Evolutionary conservation across 1,139 yeast species (phyloP).

Genomic region (Debaryomyces udenii): DNA sequence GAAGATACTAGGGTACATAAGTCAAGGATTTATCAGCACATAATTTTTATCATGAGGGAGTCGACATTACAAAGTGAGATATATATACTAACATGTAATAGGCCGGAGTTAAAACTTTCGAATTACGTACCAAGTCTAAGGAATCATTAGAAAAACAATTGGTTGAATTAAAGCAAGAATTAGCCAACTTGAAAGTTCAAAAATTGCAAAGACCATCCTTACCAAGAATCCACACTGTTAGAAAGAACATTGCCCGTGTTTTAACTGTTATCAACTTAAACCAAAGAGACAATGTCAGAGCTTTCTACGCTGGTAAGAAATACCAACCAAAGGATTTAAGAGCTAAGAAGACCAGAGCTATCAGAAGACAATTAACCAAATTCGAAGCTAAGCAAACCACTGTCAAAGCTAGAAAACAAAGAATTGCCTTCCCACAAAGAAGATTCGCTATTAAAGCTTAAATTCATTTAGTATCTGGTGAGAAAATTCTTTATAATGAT

Average conservation of each 20-base stretch:
- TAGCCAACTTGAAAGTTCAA: conserved; percentile 95
- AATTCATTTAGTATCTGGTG: conserved; percentile 26
- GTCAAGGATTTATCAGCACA: too few species aligned
- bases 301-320: conserved; percentile 95
- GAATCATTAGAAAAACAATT: conserved; percentile 94
- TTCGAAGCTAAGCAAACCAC: conserved; percentile 82
- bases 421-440: conserved; percentile 97
- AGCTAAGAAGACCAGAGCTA: conserved; percentile 99
- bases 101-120: conserved; percentile 95
- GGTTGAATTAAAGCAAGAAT: conserved; percentile 95
- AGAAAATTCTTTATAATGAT: conserved; percentile 16
- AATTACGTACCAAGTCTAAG: conserved; percentile 97
- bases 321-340: conserved; percentile 98
- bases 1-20: too few species aligned
- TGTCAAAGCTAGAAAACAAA: conserved; percentile 88
- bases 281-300: conserved; percentile 95
- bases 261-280: conserved; percentile 95
- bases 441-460: conserved; percentile 98
- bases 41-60: neutral
- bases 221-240: conserved; percentile 94
- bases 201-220: conserved; percentile 88
- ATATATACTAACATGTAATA: conserved; percentile 34
- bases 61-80: neutral
- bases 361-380: conserved; percentile 95
- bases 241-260: conserved; percentile 98